These are phyloP conservation scores for Pythium angustatum DNA, from an alignment of 352 stramenopile genomes.

Conservation along the genomic window DNA sequence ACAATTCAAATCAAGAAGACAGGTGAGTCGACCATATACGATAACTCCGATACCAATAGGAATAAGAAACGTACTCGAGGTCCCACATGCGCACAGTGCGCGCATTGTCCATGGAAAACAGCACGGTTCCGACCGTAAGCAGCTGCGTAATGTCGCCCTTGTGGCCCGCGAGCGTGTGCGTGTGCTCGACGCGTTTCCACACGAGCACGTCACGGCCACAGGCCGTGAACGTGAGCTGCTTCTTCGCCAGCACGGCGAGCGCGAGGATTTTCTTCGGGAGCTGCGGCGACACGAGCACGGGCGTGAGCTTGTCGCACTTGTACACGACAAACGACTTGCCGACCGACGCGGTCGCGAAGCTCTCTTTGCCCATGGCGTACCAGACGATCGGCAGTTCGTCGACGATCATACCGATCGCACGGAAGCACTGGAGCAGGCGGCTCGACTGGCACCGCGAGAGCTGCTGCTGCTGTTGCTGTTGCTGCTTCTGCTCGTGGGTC, in stretches of 20 bases:
- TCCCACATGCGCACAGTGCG: slow-evolving; percentile 61
- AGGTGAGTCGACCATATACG: neutral
- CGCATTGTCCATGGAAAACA: slow-evolving; percentile 77
- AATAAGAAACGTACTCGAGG: slow-evolving; percentile 38
- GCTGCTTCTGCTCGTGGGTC: too few species aligned
- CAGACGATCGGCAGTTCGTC: slow-evolving; percentile 87
- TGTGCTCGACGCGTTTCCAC: slow-evolving; percentile 65
- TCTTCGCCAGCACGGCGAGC: slow-evolving; percentile 59
- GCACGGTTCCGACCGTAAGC: slow-evolving; percentile 58
- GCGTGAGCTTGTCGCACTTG: slow-evolving; percentile 88
- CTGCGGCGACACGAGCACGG: slow-evolving; percentile 80
- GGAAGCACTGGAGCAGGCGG: slow-evolving; percentile 85
- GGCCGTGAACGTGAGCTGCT: slow-evolving; percentile 79
- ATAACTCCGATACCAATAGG: too few species aligned
- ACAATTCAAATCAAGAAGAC: slow-evolving; percentile 12
- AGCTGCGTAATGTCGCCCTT: slow-evolving; percentile 55
- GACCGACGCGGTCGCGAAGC: slow-evolving; percentile 86
- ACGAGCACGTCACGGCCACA: slow-evolving; percentile 71
- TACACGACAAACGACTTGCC: slow-evolving; percentile 92
- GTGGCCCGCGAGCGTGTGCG: slow-evolving; percentile 62
- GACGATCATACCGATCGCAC: slow-evolving; percentile 88
- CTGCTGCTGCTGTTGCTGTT: slow-evolving; percentile 33
- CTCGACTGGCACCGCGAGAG: slow-evolving; percentile 66
- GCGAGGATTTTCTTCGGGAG: slow-evolving; percentile 77
- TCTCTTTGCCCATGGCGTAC: slow-evolving; percentile 86